phyloP scores from a whole-genome alignment of 352 stramenopile species.

The Globisporangium parvum region DNA sequence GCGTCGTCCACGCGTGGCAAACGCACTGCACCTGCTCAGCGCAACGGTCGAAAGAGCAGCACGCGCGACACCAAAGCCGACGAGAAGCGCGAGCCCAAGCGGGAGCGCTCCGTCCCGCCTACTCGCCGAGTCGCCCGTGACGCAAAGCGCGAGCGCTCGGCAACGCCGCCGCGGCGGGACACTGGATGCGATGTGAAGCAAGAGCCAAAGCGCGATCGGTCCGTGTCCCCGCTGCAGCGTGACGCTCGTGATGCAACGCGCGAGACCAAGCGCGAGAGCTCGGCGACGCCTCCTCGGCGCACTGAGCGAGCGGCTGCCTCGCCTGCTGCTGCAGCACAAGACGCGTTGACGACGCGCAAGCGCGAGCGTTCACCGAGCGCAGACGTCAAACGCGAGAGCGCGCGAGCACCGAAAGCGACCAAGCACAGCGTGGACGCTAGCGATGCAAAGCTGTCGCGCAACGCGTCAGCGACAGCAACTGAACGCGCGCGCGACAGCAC shows the following conservation, averaged over 20 bases:
- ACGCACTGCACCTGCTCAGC: background rate
- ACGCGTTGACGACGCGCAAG: constrained; percentile 9
- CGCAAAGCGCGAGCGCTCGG: constrained; percentile 4
- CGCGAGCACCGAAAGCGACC: constrained; percentile 4
- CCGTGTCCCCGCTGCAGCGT: background rate
- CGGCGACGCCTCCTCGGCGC: constrained; percentile 9
- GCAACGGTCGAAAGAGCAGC: background rate
- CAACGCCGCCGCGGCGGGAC: constrained; percentile 7
- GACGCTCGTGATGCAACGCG: background rate
- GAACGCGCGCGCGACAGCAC: background rate
- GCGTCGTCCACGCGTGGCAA: background rate
- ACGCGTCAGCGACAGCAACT: background rate
- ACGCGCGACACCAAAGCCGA: background rate
- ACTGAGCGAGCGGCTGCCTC: no score
- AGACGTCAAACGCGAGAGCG: constrained; percentile 1
- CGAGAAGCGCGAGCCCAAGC: background rate
- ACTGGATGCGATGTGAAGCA: background rate
- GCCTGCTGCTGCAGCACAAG: background rate
- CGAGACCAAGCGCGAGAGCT: background rate
- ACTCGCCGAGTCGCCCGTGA: background rate
- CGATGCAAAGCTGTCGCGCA: background rate
- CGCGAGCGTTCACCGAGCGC: constrained; percentile 8
- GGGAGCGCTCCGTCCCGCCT: background rate
- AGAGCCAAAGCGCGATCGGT: background rate
- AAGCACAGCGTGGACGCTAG: background rate